phyloP scores from a whole-genome alignment of 2,329 filamentous ascomycete species.

The Exophiala lecanii-corni region DNA sequence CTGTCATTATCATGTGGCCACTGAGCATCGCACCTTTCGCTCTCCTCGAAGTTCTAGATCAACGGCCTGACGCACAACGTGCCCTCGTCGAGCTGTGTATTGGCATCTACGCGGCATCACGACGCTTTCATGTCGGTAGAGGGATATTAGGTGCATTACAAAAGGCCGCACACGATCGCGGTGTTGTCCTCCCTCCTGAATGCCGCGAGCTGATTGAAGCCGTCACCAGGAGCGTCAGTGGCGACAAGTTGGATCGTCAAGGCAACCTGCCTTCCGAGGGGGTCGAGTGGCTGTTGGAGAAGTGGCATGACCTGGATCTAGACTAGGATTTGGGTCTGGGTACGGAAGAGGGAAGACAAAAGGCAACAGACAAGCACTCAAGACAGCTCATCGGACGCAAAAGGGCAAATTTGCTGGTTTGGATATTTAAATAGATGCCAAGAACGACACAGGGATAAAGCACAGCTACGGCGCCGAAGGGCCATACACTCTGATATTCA shows the following conservation, averaged over 20 bases:
- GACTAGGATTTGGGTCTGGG: background rate
- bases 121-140: slow-evolving; percentile 28
- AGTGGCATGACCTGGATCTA: slow-evolving; percentile 28
- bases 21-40: slow-evolving; percentile 30
- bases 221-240: slow-evolving; percentile 22
- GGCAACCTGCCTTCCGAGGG: slow-evolving; percentile 16
- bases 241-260: slow-evolving; percentile 3
- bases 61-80: slow-evolving; percentile 22
- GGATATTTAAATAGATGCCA: too few relatives aligned
- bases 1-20: slow-evolving; percentile 31
- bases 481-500: too few relatives aligned
- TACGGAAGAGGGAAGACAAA: too few relatives aligned
- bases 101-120: slow-evolving; percentile 25
- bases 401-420: too few relatives aligned
- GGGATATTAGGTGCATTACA: slow-evolving; percentile 30
- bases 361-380: too few relatives aligned
- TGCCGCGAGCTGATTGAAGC: slow-evolving; percentile 20
- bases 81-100: slow-evolving; percentile 30
- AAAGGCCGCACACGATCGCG: slow-evolving; percentile 26
- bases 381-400: too few relatives aligned
- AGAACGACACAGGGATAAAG: too few relatives aligned
- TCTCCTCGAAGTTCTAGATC: slow-evolving; percentile 27
- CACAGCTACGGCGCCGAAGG: too few relatives aligned
- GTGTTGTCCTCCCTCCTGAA: slow-evolving; percentile 23
- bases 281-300: slow-evolving; percentile 30